Evolutionary conservation across 2,329 filamentous ascomycete genomes (phyloP).

Genomic region (Alternaria metachromatica): DNA sequence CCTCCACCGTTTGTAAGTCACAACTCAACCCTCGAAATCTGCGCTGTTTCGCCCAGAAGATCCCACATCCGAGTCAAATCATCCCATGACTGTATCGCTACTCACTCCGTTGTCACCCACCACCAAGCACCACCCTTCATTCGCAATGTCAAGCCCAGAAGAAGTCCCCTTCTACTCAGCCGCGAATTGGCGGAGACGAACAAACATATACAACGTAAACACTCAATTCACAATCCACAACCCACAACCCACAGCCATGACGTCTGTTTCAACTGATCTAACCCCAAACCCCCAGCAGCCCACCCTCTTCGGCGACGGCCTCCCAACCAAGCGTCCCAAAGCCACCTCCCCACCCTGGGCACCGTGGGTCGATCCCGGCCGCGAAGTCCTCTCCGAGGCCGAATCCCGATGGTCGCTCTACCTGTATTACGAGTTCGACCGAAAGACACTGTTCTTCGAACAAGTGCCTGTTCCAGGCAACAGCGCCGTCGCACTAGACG

Average conservation of each 20-base stretch:
- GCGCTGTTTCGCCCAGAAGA: background rate
- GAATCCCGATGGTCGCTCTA: background rate
- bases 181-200: background rate
- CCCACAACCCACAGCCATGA: background rate
- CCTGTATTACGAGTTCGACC: background rate
- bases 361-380: background rate
- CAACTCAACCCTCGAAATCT: background rate
- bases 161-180: background rate
- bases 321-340: background rate
- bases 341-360: background rate
- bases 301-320: background rate
- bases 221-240: background rate
- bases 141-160: background rate
- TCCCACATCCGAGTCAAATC: background rate
- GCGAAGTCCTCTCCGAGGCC: background rate
- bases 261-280: background rate
- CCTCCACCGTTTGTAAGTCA: background rate
- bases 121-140: background rate
- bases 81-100: background rate
- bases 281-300: background rate
- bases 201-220: background rate
- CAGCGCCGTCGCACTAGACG: background rate
- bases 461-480: background rate
- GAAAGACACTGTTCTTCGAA: background rate
- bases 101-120: background rate